These are phyloP conservation scores for Fusarium oligoseptatum DNA, from an alignment of 2,329 filamentous ascomycete genomes.

Conservation along the genomic window DNA sequence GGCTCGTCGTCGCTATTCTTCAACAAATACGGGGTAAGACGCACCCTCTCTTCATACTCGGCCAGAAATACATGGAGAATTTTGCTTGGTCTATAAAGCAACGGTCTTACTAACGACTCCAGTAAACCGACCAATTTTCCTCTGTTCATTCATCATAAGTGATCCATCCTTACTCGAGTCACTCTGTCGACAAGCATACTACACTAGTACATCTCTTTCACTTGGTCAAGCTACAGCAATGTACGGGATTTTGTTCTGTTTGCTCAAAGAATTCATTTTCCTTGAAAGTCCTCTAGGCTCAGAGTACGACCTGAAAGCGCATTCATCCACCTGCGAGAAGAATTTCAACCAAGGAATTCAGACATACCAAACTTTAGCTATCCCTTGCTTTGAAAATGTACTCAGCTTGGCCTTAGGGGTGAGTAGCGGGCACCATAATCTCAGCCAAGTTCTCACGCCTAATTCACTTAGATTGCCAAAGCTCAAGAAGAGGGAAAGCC, in stretches of 20 bases:
- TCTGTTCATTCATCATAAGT: constrained; percentile 7
- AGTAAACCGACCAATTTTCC: constrained; percentile 7
- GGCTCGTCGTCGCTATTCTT: not conserved
- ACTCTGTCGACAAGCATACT: constrained; percentile 6
- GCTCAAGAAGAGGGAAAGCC: constrained; percentile 6
- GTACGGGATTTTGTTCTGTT: not conserved
- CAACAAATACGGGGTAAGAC: not conserved
- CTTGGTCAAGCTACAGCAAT: constrained; percentile 2
- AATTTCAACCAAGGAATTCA: constrained; percentile 2
- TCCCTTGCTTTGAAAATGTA: constrained; percentile 8
- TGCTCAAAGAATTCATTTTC: not conserved
- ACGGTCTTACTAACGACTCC: not conserved
- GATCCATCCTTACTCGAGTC: constrained; percentile 7
- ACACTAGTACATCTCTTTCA: not conserved
- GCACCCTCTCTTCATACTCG: not conserved
- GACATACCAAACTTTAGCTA: not conserved
- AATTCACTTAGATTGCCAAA: constrained; percentile 4
- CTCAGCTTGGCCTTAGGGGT: constrained; percentile 6
- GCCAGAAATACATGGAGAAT: not conserved
- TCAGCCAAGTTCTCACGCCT: not conserved
- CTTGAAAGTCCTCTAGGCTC: not conserved
- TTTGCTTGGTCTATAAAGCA: too few relatives aligned
- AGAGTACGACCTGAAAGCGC: not conserved
- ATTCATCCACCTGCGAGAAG: not conserved
- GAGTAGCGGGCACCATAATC: not conserved